Conservation (phyloP, 257 asterid genomes). For the Nyctanthes arbortristis region DNA sequence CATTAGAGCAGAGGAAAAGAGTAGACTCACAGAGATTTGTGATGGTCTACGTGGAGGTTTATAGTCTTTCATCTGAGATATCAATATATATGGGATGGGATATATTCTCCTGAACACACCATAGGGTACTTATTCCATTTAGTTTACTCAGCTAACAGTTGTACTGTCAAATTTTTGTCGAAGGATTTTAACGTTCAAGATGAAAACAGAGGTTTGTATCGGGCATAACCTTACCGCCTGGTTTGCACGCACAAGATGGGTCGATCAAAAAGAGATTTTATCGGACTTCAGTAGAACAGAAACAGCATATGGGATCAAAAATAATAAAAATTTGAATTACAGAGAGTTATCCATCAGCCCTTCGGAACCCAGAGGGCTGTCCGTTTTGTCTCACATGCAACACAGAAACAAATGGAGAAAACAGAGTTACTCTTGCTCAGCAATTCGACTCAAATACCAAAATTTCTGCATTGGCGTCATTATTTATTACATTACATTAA, state of each 20-base stretch:
- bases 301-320: too few relatives aligned
- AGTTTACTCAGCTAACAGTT: neutral
- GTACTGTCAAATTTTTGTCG: neutral
- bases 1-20: constrained; percentile 14
- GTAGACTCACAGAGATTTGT: neutral
- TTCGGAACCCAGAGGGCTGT: neutral
- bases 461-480: neutral
- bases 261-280: neutral
- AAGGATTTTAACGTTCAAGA: neutral
- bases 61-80: too few relatives aligned
- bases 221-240: neutral
- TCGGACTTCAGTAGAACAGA: neutral
- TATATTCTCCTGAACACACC: neutral
- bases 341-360: neutral
- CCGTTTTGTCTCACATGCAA: neutral
- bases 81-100: neutral
- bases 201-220: neutral
- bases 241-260: neutral
- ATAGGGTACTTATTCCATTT: neutral
- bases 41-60: neutral
- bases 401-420: neutral
- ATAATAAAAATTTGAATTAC: too few relatives aligned
- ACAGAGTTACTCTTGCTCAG: neutral
- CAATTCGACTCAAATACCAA: neutral
- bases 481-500: neutral